Evolutionary conservation across 805 yeast species (phyloP), one percentile per base, ranked within the genome.

Genomic region (Ogataea paradorogensis): DNA sequence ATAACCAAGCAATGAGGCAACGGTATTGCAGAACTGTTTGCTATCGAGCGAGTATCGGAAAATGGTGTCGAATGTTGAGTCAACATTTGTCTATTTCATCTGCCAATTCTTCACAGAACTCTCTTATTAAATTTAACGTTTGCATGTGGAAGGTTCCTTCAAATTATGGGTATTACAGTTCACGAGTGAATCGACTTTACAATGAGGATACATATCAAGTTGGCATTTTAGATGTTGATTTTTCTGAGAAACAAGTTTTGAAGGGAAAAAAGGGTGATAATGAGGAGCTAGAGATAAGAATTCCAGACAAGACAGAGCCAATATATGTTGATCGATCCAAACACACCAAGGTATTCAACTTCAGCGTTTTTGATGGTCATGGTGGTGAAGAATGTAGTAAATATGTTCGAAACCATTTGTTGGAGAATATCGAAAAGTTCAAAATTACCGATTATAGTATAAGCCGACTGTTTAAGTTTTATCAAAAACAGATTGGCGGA

Each of bases 361-460:
- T 86, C 53, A 77, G 78, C 32, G 73, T 93, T 1, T 89, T 85
- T 61, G 99, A 93, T 63, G 99, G 99, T 8, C 99, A 93, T 63
- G 99, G 98, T 7, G 95, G 96, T 15, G 71, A 70, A 16, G 80
- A 81, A 38, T 86, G 95, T 52, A 72, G 89, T 32, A 71, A 67
- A 16, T 84, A 73, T 53, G 66, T 90, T 9, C 64, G 71, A 15
- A 61, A 69, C 3, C 67, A 78, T 39, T 67, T 93, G 22, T 79
- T 71, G 40, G 58, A 55, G 48, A 70, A 60, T 52, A 76, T 75
- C 56, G 95, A 79, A 47, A 52, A 46, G 26, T 69, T 59, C 35
- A 66, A 41, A 55, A 59, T 36, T 53, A 64, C 40, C 61, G 73
- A 53, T 51, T 46, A 44, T 5, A 40, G 50, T 4, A 56, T 69